These are phyloP conservation scores for Ophiostoma triangulosporum DNA, from an alignment of 2,329 filamentous ascomycete genomes.

Conservation along the genomic window DNA sequence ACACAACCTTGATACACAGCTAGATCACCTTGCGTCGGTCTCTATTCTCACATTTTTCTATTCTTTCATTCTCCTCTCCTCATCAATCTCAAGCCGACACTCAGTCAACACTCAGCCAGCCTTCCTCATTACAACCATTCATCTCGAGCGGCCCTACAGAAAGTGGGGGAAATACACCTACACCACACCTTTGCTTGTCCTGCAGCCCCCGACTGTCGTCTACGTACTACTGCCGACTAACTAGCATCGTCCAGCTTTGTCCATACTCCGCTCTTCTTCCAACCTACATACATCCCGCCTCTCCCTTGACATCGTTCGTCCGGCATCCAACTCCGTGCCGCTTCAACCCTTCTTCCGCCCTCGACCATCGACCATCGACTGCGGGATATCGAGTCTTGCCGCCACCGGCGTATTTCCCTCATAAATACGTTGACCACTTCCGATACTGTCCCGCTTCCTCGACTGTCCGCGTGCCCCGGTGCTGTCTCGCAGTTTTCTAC, in stretches of 20 bases:
- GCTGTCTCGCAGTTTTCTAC: neutral
- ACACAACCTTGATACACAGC: neutral
- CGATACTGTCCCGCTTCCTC: neutral
- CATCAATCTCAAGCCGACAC: neutral
- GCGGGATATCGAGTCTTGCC: neutral
- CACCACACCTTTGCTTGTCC: slow-evolving; percentile 6
- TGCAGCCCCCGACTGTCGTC: neutral
- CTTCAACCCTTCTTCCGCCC: neutral
- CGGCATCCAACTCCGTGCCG: neutral
- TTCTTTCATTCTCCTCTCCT: neutral
- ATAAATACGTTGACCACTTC: neutral
- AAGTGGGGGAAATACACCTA: slow-evolving; percentile 4
- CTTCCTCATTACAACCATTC: neutral
- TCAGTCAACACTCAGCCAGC: neutral
- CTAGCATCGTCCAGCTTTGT: neutral
- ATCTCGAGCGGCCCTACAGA: slow-evolving; percentile 4
- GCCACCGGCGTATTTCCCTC: neutral
- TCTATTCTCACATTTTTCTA: neutral
- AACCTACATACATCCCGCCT: slow-evolving; percentile 1
- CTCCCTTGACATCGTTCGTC: neutral
- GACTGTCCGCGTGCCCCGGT: neutral
- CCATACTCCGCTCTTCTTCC: neutral
- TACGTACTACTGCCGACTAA: too few species aligned
- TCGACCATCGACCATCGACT: neutral
- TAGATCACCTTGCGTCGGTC: too few species aligned